Conservation (phyloP, 176 grass and related monocot species). For the Triticum urartu region DNA sequence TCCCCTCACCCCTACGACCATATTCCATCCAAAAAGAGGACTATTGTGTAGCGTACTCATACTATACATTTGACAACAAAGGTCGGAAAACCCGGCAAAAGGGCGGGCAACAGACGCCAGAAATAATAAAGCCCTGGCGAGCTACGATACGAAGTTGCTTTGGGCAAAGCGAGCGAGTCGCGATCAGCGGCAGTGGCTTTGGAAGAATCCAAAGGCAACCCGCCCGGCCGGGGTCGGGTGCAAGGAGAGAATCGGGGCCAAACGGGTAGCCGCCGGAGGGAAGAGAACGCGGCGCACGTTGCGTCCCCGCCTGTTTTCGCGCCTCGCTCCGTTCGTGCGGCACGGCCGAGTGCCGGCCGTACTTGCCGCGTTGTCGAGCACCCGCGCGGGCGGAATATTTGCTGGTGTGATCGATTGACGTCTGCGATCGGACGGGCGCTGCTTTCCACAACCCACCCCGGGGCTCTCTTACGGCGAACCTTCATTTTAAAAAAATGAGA, state of each 20-base stretch:
- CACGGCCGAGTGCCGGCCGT: neutral
- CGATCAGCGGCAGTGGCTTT: slow-evolving; percentile 26
- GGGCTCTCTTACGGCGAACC: neutral
- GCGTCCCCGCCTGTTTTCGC: neutral
- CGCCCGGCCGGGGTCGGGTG: neutral
- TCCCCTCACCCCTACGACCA: neutral
- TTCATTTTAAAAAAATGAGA: too few species aligned
- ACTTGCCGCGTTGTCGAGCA: neutral
- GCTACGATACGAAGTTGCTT: slow-evolving; percentile 12
- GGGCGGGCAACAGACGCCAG: slow-evolving; percentile 21
- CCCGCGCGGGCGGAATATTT: neutral
- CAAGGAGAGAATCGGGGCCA: slow-evolving; percentile 20
- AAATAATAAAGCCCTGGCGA: slow-evolving; percentile 25
- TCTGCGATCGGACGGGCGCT: neutral
- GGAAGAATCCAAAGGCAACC: slow-evolving; percentile 53
- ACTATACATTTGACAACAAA: neutral
- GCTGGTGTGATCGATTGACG: slow-evolving; percentile 12
- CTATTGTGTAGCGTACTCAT: neutral
- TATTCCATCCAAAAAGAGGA: slow-evolving; percentile 27
- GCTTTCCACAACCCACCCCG: neutral
- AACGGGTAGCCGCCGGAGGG: slow-evolving; percentile 28
- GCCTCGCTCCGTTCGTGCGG: neutral
- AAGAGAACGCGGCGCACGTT: slow-evolving; percentile 11
- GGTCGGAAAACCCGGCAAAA: slow-evolving; percentile 31
- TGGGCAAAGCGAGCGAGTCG: slow-evolving; percentile 24